A percentile compares a stretch with the other conserved stretches of the same genome.
phyloP scores from a whole-genome alignment of 176 grass and related monocot species.

The Lolium multiflorum region DNA sequence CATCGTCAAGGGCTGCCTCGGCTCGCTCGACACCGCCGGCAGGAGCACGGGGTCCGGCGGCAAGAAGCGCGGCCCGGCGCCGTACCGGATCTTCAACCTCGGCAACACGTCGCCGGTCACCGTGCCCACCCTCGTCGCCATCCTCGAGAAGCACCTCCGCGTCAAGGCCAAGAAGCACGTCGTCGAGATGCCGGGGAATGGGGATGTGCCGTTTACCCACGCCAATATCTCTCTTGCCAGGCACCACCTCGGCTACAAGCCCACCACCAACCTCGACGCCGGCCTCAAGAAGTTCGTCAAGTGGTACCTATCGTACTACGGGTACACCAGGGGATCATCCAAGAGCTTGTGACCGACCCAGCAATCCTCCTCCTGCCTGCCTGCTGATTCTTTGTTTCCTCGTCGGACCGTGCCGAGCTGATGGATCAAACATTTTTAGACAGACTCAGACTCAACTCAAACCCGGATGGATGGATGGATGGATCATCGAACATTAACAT shows the following conservation, averaged over 20 bases:
- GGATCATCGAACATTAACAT: constrained; percentile 43
- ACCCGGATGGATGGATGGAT: too few species aligned
- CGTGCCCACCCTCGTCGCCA: constrained; percentile 78
- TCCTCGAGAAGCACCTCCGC: constrained; percentile 83
- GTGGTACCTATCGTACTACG: constrained; percentile 97
- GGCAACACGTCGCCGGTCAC: constrained; percentile 88
- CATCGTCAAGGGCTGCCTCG: constrained; percentile 85
- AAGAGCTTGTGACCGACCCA: constrained; percentile 62
- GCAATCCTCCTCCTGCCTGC: constrained; percentile 13
- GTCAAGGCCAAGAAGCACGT: constrained; percentile 78
- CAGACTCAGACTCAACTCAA: too few species aligned
- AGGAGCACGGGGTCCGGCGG: constrained; percentile 82
- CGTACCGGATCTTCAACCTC: constrained; percentile 90
- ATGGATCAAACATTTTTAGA: neutral
- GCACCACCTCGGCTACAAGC: constrained; percentile 79
- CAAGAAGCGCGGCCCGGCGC: constrained; percentile 76
- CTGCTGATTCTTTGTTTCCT: constrained; percentile 28
- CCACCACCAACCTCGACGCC: constrained; percentile 74
- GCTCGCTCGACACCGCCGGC: constrained; percentile 69
- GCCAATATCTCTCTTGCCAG: constrained; percentile 79
- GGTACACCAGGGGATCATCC: constrained; percentile 70
- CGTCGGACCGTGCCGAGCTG: too few species aligned
- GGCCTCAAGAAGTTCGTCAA: constrained; percentile 95
- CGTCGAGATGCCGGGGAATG: constrained; percentile 88
- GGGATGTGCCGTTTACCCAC: constrained; percentile 92